Base-by-base conservation (phyloP, 2,329 filamentous ascomycete species). In the Colletotrichum godetiae region DNA sequence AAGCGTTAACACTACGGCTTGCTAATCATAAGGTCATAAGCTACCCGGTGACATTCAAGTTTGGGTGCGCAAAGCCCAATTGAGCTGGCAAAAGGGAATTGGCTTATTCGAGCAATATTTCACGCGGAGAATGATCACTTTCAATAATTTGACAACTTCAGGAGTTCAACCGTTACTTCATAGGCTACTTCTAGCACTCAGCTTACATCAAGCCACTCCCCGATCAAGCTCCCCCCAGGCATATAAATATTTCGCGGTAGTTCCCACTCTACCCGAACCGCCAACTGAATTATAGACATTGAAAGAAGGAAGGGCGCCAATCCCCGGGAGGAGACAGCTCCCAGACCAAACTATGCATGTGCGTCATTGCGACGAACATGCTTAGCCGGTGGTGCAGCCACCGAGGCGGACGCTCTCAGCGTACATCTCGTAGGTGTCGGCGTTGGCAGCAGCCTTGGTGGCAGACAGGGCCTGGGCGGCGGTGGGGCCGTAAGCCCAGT, bases 371-470 rank as follows among this genome's bases (percentile, higher is more conserved):
- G 42, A 49, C 42, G 19, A 49, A 49, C 27, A 8, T 15, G 5
- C 22, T 58, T 64, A 73, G 11, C 71, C 71, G 12, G 67, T 70
- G 19, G 67, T 71, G 67, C 71, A 73, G 60, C 71, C 71, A 11
- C 71, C 71, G 13, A 73, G 71, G 22, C 71, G 71, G 4, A 73
- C 71, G 49, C 71, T 73, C 67, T 62, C 71, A 1, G 67, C 71
- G 46, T 73, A 73, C 67, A 73, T 73, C 71, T 73, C 71, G n/a
- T 73, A 73, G 11, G 71, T 73, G 49, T 73, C 71, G 4, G 71
- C 71, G 22, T 73, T 73, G 29, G 67, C 67, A 8, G 71, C 71
- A 19, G 71, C 71, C 35, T 56, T 61, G 3, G 67, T 61, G 3
- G 71, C 71, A 13, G 71, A 73, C 46, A 73, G 49, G 1, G 71